phyloP scores from a whole-genome alignment of 768 basidiomycete genomes.

The Kockovaella imperatae region DNA sequence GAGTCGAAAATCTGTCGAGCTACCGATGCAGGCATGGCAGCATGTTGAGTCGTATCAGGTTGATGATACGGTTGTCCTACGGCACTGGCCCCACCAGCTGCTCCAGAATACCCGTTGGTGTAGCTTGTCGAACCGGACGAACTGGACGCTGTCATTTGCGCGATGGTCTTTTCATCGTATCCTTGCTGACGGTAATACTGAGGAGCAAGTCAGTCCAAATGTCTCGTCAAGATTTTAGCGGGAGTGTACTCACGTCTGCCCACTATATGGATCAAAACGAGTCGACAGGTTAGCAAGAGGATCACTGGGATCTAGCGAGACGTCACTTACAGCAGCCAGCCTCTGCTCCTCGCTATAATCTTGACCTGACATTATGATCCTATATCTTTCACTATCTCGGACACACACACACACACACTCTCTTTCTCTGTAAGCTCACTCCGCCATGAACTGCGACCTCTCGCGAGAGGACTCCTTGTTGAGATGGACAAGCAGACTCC shows the following conservation, averaged over 20 bases:
- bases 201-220: not conserved
- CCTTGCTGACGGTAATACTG: slow-evolving; percentile 43
- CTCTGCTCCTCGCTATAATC: slow-evolving; percentile 36
- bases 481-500: too few species aligned
- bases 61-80: not conserved
- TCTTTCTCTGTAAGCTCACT: too few species aligned
- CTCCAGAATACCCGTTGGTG: not conserved
- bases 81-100: not conserved
- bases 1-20: slow-evolving; percentile 19
- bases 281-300: not conserved
- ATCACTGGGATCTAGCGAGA: not conserved
- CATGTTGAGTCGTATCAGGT: not conserved
- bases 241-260: slow-evolving; percentile 35
- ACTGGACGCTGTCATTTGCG: slow-evolving; percentile 10
- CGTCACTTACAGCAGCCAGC: slow-evolving; percentile 36
- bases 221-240: not conserved
- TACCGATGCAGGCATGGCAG: not conserved
- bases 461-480: too few species aligned
- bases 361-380: slow-evolving; percentile 19
- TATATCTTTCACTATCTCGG: too few species aligned
- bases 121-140: slow-evolving; percentile 6
- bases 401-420: too few species aligned
- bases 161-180: slow-evolving; percentile 25
- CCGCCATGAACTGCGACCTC: too few species aligned
- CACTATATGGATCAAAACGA: slow-evolving; percentile 18